Conservation (phyloP, 2,329 filamentous ascomycete species). For the Ophiosphaerella narmari region DNA sequence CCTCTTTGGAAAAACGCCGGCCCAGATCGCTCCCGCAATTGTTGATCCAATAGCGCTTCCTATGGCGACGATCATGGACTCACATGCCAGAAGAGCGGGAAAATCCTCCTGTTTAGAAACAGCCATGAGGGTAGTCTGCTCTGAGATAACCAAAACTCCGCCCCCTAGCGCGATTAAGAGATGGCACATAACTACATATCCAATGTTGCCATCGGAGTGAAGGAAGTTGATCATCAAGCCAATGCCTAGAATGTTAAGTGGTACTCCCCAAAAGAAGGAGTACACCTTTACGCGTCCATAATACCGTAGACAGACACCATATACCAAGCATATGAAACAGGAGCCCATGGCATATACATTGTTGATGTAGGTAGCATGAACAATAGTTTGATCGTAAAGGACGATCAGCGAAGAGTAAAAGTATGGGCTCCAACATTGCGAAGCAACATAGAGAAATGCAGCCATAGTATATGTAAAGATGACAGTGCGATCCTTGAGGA, state of each 20-base stretch:
- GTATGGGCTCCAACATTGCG: slow-evolving; percentile 49
- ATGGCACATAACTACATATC: slow-evolving; percentile 42
- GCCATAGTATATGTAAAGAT: slow-evolving; percentile 59
- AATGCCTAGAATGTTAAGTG: slow-evolving; percentile 40
- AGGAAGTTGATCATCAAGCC: slow-evolving; percentile 48
- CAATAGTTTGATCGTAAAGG: slow-evolving; percentile 41
- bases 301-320: slow-evolving; percentile 32
- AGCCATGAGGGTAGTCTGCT: slow-evolving; percentile 41
- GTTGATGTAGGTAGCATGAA: slow-evolving; percentile 45
- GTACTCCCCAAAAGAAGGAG: slow-evolving; percentile 35
- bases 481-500: slow-evolving; percentile 58
- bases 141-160: slow-evolving; percentile 40
- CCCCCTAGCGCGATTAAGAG: slow-evolving; percentile 44
- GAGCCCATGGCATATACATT: slow-evolving; percentile 49
- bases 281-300: slow-evolving; percentile 39
- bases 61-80: slow-evolving; percentile 64
- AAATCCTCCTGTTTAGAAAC: slow-evolving; percentile 40
- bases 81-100: slow-evolving; percentile 49
- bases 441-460: slow-evolving; percentile 39
- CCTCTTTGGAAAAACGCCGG: slow-evolving; percentile 59
- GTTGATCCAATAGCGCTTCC: slow-evolving; percentile 54
- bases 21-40: slow-evolving; percentile 69
- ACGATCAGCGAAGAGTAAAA: slow-evolving; percentile 50
- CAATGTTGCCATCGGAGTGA: slow-evolving; percentile 40
- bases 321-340: slow-evolving; percentile 37